phyloP scores from a whole-genome alignment of 1,284 basidiomycete genomes.

The Omphalotus olearius region DNA sequence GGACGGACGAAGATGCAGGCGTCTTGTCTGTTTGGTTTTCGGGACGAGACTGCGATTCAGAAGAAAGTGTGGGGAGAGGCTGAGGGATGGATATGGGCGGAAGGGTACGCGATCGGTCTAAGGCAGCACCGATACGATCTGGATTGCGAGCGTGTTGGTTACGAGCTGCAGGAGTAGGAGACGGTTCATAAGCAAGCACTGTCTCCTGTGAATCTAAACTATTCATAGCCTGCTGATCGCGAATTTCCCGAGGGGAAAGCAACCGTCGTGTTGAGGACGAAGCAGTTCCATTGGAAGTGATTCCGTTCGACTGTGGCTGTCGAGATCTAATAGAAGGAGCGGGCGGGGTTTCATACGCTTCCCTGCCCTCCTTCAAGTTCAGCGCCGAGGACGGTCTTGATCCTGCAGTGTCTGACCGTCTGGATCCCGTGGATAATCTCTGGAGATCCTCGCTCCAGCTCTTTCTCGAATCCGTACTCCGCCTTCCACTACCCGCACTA shows the following conservation, averaged over 20 bases:
- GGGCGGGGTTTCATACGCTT: slow-evolving; percentile 30
- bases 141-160: slow-evolving; percentile 19
- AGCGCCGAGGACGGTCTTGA: slow-evolving; percentile 26
- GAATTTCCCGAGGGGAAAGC: slow-evolving; percentile 48
- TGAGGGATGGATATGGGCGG: slow-evolving; percentile 50
- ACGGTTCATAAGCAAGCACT: slow-evolving; percentile 48
- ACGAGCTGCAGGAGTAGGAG: slow-evolving; percentile 57
- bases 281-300: slow-evolving; percentile 18
- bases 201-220: slow-evolving; percentile 41
- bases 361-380: slow-evolving; percentile 18
- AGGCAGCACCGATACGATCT: slow-evolving; percentile 14
- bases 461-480: slow-evolving; percentile 49
- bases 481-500: slow-evolving; percentile 37
- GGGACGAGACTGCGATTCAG: slow-evolving; percentile 35
- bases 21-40: slow-evolving; percentile 18
- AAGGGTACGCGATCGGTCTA: slow-evolving; percentile 36
- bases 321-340: slow-evolving; percentile 10
- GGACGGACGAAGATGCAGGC: slow-evolving; percentile 14
- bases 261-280: slow-evolving; percentile 38
- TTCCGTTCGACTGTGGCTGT: slow-evolving; percentile 13
- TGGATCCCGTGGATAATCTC: slow-evolving; percentile 23
- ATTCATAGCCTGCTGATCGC: slow-evolving; percentile 20
- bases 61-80: slow-evolving; percentile 55
- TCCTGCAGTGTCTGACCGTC: slow-evolving; percentile 28
- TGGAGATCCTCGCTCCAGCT: slow-evolving; percentile 49